Conservation (phyloP, 2,329 filamentous ascomycete species). For the Colletotrichum salicis region DNA sequence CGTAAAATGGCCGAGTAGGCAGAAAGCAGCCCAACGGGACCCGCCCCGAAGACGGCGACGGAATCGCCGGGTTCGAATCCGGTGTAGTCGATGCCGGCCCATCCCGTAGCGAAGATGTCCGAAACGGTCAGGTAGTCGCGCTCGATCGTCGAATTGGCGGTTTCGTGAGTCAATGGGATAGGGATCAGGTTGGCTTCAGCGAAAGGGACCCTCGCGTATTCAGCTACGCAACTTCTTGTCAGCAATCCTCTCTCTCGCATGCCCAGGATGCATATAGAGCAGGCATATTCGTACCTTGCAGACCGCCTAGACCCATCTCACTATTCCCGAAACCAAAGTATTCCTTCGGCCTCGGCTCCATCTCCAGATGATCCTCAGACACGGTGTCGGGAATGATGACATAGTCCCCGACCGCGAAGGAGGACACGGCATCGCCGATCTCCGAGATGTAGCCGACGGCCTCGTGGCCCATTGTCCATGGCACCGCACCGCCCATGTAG, state of each 20-base stretch:
- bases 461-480: conserved; percentile 49
- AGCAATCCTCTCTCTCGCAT: background rate
- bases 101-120: conserved; percentile 60
- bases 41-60: conserved; percentile 71
- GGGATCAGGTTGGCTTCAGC: conserved; percentile 74
- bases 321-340: conserved; percentile 15
- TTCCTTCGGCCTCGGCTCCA: background rate
- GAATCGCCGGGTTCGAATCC: conserved; percentile 69
- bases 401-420: conserved; percentile 49
- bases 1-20: conserved; percentile 40
- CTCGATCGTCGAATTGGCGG: conserved; percentile 65
- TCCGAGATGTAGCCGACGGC: conserved; percentile 50
- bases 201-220: conserved; percentile 72
- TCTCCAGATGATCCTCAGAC: background rate
- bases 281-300: conserved; percentile 13
- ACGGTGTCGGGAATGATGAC: conserved; percentile 47
- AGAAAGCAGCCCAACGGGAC: conserved; percentile 70
- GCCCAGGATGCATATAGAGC: background rate
- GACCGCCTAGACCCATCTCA: background rate
- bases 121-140: conserved; percentile 65
- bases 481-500: conserved; percentile 21
- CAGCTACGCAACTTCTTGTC: conserved; percentile 31
- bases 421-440: conserved; percentile 47
- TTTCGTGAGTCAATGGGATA: conserved; percentile 52
- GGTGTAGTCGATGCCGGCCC: conserved; percentile 66